A percentile compares a stretch with the other conserved stretches of the same genome.
Conservation (phyloP, 1,284 basidiomycete species). For the Ganoderma sp. region DNA sequence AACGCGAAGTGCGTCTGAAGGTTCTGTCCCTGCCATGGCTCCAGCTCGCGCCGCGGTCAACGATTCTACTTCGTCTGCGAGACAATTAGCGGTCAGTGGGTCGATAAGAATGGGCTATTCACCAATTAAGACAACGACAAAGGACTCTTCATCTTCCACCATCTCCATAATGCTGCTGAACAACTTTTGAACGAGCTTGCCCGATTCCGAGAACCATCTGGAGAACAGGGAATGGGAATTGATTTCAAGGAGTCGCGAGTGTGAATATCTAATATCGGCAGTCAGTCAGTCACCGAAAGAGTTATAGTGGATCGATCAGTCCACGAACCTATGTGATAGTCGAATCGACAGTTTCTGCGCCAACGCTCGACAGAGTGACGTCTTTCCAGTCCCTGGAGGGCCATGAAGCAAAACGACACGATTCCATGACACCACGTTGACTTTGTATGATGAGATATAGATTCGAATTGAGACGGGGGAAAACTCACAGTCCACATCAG, state of each 20-base stretch:
- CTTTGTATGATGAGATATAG: conserved; percentile 44
- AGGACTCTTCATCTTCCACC: conserved; percentile 87
- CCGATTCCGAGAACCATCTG: conserved; percentile 98
- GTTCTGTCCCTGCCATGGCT: conserved; percentile 94
- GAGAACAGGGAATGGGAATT: conserved; percentile 97
- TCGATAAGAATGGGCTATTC: conserved; percentile 3
- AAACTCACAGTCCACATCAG: conserved; percentile 81
- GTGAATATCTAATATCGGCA: conserved; percentile 68
- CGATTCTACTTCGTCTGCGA: conserved; percentile 92
- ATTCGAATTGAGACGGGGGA: background rate
- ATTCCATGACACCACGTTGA: conserved; percentile 95
- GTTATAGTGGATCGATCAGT: background rate
- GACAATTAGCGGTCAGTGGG: background rate
- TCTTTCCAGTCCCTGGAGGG: conserved; percentile 98
- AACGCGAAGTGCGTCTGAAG: conserved; percentile 92
- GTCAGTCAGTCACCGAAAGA: background rate
- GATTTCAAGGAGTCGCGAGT: conserved; percentile 92
- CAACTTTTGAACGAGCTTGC: conserved; percentile 95
- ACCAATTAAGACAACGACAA: conserved; percentile 96
- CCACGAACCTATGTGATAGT: conserved; percentile 75
- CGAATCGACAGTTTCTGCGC: conserved; percentile 96
- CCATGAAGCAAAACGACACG: conserved; percentile 94
- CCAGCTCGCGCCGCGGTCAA: conserved; percentile 92
- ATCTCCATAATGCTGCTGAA: conserved; percentile 91
- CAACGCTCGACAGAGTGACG: conserved; percentile 91